Evolutionary conservation across 2,329 filamentous ascomycete genomes (phyloP).

Genomic region (Coniella vitis): DNA sequence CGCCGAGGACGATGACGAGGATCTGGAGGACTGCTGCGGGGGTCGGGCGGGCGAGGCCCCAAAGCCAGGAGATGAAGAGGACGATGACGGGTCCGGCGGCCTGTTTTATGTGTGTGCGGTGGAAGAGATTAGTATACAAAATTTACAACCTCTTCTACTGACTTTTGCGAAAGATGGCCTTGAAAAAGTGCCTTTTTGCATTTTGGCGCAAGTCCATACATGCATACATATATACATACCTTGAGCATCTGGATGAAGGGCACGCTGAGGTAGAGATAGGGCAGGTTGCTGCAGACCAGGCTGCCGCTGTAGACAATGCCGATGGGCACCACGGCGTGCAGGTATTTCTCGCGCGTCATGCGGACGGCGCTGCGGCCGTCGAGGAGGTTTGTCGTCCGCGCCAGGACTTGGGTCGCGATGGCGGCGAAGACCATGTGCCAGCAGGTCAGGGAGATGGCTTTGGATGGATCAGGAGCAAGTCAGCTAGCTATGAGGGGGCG

Average conservation of each 20-base stretch:
- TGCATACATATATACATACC: no score
- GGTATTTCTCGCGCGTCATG: constrained; percentile 87
- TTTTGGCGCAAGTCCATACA: no score
- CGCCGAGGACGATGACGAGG: constrained; percentile 45
- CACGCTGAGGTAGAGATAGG: constrained; percentile 87
- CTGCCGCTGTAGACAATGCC: constrained; percentile 89
- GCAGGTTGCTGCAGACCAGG: constrained; percentile 89
- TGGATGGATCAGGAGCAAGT: constrained; percentile 16
- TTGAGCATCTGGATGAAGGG: constrained; percentile 99
- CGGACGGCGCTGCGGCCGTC: constrained; percentile 90
- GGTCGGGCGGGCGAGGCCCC: constrained; percentile 43
- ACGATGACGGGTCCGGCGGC: constrained; percentile 61
- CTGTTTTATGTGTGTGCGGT: constrained; percentile 28
- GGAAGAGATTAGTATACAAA: no score
- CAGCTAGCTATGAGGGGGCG: constrained; percentile 11
- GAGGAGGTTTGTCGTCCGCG: constrained; percentile 77
- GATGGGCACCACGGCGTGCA: constrained; percentile 87
- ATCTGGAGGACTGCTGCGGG: constrained; percentile 40
- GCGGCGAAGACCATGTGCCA: constrained; percentile 93
- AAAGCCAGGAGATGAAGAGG: constrained; percentile 57
- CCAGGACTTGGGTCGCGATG: constrained; percentile 83
- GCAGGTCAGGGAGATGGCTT: constrained; percentile 72
- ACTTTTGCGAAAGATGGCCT: no score
- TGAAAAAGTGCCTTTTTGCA: no score
- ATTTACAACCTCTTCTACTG: no score